phyloP scores from a whole-genome alignment of 1,284 basidiomycete species.

The Baeospora myosura region DNA sequence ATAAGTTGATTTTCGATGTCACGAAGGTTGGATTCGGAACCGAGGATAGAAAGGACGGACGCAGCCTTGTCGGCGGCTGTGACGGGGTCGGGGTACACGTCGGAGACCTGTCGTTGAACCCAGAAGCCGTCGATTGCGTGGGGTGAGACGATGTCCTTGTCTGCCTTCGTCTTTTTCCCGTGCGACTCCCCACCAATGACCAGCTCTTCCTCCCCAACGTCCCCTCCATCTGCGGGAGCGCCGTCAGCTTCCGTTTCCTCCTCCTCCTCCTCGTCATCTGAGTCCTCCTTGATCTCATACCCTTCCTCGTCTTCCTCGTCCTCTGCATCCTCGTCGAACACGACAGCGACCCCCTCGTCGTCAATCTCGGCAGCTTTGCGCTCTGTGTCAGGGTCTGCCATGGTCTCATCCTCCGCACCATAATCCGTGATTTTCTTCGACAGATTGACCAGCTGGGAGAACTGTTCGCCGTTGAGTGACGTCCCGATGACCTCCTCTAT shows the following conservation, averaged over 20 bases:
- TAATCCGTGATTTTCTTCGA: slow-evolving; percentile 98
- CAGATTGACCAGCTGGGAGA: slow-evolving; percentile 81
- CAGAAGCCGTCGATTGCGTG: slow-evolving; percentile 96
- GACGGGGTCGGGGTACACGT: slow-evolving; percentile 89
- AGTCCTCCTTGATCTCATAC: slow-evolving; percentile 76
- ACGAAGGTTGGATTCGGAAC: slow-evolving; percentile 83
- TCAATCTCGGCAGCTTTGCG: slow-evolving; percentile 79
- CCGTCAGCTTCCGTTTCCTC: slow-evolving; percentile 56
- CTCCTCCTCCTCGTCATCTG: slow-evolving; percentile 73
- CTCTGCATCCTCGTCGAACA: slow-evolving; percentile 95
- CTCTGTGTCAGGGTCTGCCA: slow-evolving; percentile 70
- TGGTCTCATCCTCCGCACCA: slow-evolving; percentile 76
- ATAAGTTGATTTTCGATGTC: slow-evolving; percentile 97
- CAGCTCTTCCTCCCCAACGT: slow-evolving; percentile 52
- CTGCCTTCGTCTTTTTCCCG: slow-evolving; percentile 43
- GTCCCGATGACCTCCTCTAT: slow-evolving; percentile 76
- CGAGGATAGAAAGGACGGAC: slow-evolving; percentile 81
- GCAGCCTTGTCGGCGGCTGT: slow-evolving; percentile 91
- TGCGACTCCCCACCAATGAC: slow-evolving; percentile 61
- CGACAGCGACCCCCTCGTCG: slow-evolving; percentile 90
- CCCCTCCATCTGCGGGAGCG: slow-evolving; percentile 35
- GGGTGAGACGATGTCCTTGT: slow-evolving; percentile 80
- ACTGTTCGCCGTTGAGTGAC: slow-evolving; percentile 64
- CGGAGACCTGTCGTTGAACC: slow-evolving; percentile 91
- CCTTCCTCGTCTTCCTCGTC: slow-evolving; percentile 88